Base-by-base conservation (phyloP, 129 eudicot species). In the Saposhnikovia divaricata region DNA sequence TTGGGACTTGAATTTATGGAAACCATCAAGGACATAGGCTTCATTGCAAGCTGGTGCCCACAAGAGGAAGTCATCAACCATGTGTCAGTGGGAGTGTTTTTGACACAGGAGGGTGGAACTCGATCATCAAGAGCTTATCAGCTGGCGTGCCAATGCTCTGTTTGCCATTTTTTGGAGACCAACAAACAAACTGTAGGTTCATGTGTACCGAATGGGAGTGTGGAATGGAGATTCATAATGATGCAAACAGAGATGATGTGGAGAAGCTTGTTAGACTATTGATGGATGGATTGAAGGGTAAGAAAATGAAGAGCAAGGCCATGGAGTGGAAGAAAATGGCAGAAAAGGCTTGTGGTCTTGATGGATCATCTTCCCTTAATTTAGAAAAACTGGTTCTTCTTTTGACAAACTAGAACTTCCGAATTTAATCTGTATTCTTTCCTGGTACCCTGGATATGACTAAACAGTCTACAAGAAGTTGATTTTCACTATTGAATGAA, bases 41-140 rank as follows among this genome's bases (percentile, higher is more conserved):
- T 55, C 11, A 55, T 55, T 55, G 63, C 63, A 55, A 55, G 10
- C 25, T 55, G 63, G 63, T 55, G 63, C 63, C 27, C 63, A 0
- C 63, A 55, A 55, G 63, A 55, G 23, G 11, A 55, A 55, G 63
- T 55, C 27, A 55, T 55, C 63, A 19, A 16, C 63, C 63, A 55
- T 21, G 3, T 1, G 10, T 19, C 63, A 0, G 63, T 55, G 27
- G 27, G 63, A 19, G 63, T 27, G 63, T 55, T 15, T 55, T 55
- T 55, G 63, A 55, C 63, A 55, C 63, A 55, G 63, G 63, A 55
- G 63, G 63, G 11, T 55, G 63, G 63, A 55, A 55, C 63, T 55
- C 63, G 27, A 55, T 55, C 25, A 18, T 55, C 10, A 27, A 55
- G 63, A 55, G 63, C 63, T 55, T 55, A 55, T 55, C 63, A 55